Evolutionary conservation across 2,329 filamentous ascomycete species (phyloP).

Genomic region (Mycocentrospora acerina): DNA sequence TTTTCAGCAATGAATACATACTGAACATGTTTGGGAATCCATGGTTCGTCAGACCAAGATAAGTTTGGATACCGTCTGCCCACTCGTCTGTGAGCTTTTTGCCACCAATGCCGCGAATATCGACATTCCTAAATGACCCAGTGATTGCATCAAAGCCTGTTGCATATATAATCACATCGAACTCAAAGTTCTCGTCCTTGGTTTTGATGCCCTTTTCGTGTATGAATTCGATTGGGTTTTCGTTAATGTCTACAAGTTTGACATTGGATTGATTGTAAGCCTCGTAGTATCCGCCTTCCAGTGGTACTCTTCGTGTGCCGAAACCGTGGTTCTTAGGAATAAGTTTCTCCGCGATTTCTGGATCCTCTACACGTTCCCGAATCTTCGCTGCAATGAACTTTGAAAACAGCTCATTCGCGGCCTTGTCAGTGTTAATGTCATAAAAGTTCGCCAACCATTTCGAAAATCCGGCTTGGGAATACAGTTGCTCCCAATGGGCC

Average conservation of each 20-base stretch:
- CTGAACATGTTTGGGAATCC: constrained; percentile 38
- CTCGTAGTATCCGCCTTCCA: constrained; percentile 48
- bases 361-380: constrained; percentile 40
- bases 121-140: constrained; percentile 20
- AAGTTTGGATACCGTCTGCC: constrained; percentile 25
- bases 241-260: constrained; percentile 40
- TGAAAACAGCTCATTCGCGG: constrained; percentile 27
- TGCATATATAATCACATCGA: constrained; percentile 44
- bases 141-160: constrained; percentile 49
- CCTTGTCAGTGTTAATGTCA: constrained; percentile 21
- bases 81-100: constrained; percentile 16
- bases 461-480: constrained; percentile 18
- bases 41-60: constrained; percentile 27
- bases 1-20: background rate
- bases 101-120: constrained; percentile 16
- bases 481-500: constrained; percentile 19
- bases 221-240: constrained; percentile 39
- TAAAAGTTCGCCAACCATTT: constrained; percentile 20
- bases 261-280: constrained; percentile 43
- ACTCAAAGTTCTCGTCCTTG: constrained; percentile 36
- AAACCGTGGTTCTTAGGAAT: constrained; percentile 46
- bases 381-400: constrained; percentile 41
- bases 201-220: constrained; percentile 43
- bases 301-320: constrained; percentile 44
- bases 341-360: constrained; percentile 45